Evolutionary conservation across 2,329 filamentous ascomycete genomes (phyloP).

Genomic region (Fusarium mundagurra): DNA sequence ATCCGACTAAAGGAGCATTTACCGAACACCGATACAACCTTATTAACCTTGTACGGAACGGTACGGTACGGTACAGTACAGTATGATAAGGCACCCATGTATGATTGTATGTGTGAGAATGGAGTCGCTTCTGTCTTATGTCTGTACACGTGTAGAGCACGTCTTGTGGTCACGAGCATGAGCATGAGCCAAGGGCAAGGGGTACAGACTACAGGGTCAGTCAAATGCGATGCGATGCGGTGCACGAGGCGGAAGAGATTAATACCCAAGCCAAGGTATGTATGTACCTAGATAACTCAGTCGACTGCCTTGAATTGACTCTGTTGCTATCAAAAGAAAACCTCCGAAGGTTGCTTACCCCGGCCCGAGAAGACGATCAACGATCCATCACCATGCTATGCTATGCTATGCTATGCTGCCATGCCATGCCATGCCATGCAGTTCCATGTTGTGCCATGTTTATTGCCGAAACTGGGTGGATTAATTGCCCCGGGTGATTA

Average conservation of each 20-base stretch:
- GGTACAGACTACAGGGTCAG: not conserved
- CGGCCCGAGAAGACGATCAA: constrained; percentile 19
- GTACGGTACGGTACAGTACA: too few species aligned
- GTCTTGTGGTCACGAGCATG: constrained; percentile 11
- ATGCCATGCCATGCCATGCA: not conserved
- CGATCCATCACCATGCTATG: constrained; percentile 22
- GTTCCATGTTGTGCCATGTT: constrained; percentile 4
- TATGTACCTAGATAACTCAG: not conserved
- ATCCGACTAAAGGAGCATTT: constrained; percentile 1
- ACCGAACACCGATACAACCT: constrained; percentile 3
- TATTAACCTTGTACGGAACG: not conserved
- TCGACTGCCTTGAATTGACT: not conserved
- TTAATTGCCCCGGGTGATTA: constrained; percentile 24
- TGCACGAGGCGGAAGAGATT: constrained; percentile 13
- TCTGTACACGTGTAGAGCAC: constrained; percentile 21
- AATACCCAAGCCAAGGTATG: not conserved
- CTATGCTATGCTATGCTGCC: not conserved
- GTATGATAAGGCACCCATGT: constrained; percentile 20
- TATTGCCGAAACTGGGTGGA: constrained; percentile 9
- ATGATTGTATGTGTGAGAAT: constrained; percentile 4
- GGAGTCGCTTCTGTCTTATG: constrained; percentile 4
- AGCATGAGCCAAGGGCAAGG: not conserved
- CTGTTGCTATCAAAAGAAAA: constrained; percentile 19
- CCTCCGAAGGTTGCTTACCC: constrained; percentile 33
- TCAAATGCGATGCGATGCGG: not conserved